Base-by-base conservation (phyloP, 208 protist species). In the Phytomonas francai region DNA sequence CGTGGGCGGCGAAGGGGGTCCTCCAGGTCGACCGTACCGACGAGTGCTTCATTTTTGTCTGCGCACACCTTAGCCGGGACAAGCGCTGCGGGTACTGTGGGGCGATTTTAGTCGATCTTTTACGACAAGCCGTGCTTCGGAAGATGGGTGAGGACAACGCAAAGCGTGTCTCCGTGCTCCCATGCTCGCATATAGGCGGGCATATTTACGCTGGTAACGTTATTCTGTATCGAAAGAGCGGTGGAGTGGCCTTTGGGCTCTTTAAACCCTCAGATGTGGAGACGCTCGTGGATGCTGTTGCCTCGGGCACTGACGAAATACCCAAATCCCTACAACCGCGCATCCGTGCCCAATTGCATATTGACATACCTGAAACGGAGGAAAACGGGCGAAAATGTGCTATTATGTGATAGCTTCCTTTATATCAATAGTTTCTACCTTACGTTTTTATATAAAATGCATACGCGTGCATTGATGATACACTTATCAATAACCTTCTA, bases 171-270 rank as follows among this genome's bases (percentile, higher is more conserved):
- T 75, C 79, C 9, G 87, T 97, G 8, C 75, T 77, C 64, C 76
- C 80, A 45, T 93, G 88, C 74, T 83, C 84, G 11, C 92, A 97
- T 77, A 74, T 97, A 39, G 89, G 92, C 59, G 92, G 92, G 0
- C 92, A 97, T 74, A 81, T 91, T 31, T 95, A 95, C 73, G 92
- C 92, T 25, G 92, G 92, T 25, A 97, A 97, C 65, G 92, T 95
- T 16, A 64, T 97, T 29, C 71, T 95, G 28, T 97, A 97, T 82
- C 89, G 77, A 72, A 81, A 79, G 22, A 67, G 80, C 67, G 89
- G 88, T 58, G 85, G 87, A 22, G 85, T 94, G 33, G 89, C 88
- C 78, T 95, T 93, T 76, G 92, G 89, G 30, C 87, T 87, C 59
- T 90, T 97, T 73, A 93, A 74, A 64, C 89, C 89, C 14, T 74